phyloP scores from a whole-genome alignment of 2,329 filamentous ascomycete species.

The Dothideomycetes sp. region DNA sequence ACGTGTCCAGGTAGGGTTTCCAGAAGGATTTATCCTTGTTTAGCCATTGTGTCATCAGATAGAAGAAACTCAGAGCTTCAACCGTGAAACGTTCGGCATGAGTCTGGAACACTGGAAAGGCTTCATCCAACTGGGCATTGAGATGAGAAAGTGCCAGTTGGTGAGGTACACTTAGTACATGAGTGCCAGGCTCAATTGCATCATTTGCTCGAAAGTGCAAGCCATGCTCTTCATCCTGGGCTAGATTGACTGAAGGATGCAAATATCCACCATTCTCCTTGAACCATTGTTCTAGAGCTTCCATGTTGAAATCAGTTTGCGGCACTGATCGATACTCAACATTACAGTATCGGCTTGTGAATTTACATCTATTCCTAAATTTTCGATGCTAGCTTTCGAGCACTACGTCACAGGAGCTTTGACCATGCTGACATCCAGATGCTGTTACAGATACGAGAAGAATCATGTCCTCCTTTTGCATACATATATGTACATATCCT shows the following conservation, averaged over 20 bases:
- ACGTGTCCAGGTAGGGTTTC: conserved; percentile 28
- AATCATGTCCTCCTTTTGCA: no score
- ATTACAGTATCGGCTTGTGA: no score
- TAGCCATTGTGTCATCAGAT: conserved; percentile 28
- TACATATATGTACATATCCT: no score
- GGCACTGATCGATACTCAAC: no score
- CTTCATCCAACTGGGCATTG: conserved; percentile 29
- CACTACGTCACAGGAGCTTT: no score
- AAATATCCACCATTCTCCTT: conserved; percentile 24
- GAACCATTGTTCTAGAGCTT: conserved; percentile 24
- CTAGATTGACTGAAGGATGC: conserved; percentile 21
- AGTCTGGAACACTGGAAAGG: conserved; percentile 23
- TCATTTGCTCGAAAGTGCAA: conserved; percentile 19
- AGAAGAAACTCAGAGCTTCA: conserved; percentile 29
- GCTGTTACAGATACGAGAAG: no score
- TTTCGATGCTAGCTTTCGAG: no score
- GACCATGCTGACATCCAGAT: no score
- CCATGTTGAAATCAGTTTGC: no score
- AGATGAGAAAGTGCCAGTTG: conserved; percentile 27
- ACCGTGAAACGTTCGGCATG: conserved; percentile 20
- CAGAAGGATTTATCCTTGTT: conserved; percentile 27
- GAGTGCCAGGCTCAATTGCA: conserved; percentile 17
- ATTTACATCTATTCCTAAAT: no score
- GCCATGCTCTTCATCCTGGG: conserved; percentile 19
- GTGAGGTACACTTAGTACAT: conserved; percentile 24